Base-by-base conservation (phyloP, 768 basidiomycete genomes). In the Mycena haematopus region DNA sequence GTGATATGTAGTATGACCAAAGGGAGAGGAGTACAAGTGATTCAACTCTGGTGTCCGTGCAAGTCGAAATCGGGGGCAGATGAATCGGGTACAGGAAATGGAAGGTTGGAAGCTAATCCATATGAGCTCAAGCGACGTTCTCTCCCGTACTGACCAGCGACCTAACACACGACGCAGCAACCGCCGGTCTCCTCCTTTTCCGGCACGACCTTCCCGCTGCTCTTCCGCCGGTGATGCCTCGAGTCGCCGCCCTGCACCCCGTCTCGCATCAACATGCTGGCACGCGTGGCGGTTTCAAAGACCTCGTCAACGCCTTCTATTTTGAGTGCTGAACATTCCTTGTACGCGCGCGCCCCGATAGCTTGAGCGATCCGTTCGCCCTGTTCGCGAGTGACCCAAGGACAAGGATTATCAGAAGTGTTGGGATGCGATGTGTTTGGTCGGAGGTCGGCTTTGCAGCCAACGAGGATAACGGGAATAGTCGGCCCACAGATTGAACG, bases 271-370 rank as follows among this genome's bases (percentile, higher is more conserved):
- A 99, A 78, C 92, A 99, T 97, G 72, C 94, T 95, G 47, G 94
- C 95, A 46, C 97, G 82, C 13, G 97, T 99, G 33, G 97, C 97
- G 0, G 93, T 91, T 79, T 99, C 97, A 69, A 99, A 99, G 47
- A 98, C 93, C 69, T 97, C 93, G 75, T 99, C 97, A 15, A 96
- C 95, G 56, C 95, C 95, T 77, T 92, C 89, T 56, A 93, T 91
- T 78, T 88, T 91, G 52, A 96, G 80, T 29, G 95, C 91, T 11
- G 92, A 93, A 70, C 95, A 97, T 74, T 98, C 96, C 74, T 94
- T 95, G 81, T 98, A 99, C 44, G 88, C 91, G 27, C 93, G 86
- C 29, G 96, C 96, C 27, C 96, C 95, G 65, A 99, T 98, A 38
- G 80, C 82, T 31, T 81, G 79, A 3, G 95, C 93, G 22, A 93